Base-by-base conservation (phyloP, 805 yeast species). In the Metschnikowia borealis region DNA sequence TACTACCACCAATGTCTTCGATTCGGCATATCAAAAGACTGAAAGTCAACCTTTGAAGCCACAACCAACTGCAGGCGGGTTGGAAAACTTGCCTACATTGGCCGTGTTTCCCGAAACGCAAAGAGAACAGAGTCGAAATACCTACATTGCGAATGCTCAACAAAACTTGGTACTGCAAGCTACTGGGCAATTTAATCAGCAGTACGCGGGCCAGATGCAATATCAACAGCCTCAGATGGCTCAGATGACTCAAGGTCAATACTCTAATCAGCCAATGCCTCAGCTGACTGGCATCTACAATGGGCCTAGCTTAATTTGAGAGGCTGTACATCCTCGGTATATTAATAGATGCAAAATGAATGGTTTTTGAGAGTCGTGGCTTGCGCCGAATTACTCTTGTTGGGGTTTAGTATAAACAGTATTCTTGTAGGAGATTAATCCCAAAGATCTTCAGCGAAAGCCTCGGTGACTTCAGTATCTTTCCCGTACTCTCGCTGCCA, bases 401-500 rank as follows among this genome's bases (percentile, higher is more conserved):
- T 6, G 15, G 14, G 33, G 33, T 11, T 33, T 20, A 17, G 6
- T 18, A 18, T 15, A 10, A 41, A 39, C 33, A 15, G 18, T 17
- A 26, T 39, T 26, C 29, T 10, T 47, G 17, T 26, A 40, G 39
- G 36, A 11, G 8, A 29, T 36, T 38, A 66, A 43, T 58, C 59
- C 77, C 77, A 73, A 8, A 73, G 38, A 21, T 68, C 77, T 49
- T 63, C 62, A 15, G 61, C 64, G 44, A 62, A 73, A 6, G 58
- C 75, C 47, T 69, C 92, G 0, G 96, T 89, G 7, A 85, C 83
- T 2, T 63, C 54, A 0, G 55, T 54, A 58, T 90, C 95, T 2
- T 70, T 73, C 1, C 97, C 96, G 62, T 85, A 91, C 6, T 69
- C 62, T 45, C 75, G 71, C 56, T 88, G 96, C 98, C 98, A 92